Base-by-base conservation (phyloP, 129 eudicot genomes). In the Arctium minus region DNA sequence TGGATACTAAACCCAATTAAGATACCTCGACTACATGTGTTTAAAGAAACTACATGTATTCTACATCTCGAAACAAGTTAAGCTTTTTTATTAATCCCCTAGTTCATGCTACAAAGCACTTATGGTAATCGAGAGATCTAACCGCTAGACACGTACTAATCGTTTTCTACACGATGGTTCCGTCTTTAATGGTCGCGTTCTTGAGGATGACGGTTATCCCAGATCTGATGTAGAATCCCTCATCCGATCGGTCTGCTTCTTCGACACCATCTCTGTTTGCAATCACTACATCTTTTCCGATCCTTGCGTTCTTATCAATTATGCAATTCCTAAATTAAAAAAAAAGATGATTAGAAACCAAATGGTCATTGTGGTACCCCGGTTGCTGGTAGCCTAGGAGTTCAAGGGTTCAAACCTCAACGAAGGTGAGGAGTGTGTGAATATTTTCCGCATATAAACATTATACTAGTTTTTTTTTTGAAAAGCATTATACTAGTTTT, bases 291-390 rank as follows among this genome's bases (percentile, higher is more conserved):
- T 92, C 79, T 86, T 84, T 94, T 76, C 98, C 97, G 17, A 94
- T 94, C 89, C 85, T 92, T 17, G 98, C 95, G 32, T 94, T 94
- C 91, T 92, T 94, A 87, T 94, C 97, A 35, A 94, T 92, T 78
- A 94, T 94, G 88, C 98, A 94, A 65, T 94, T 94, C 89, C 98
- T 92, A 75, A 77, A 81, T 8, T 30, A 32, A 82, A 39, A 74
- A 44, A 12, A 60, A 7, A 65, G 4, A 31, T 1, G 3, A 33
- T 33, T 33, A 33, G 36, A 33, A 33, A 33, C 36, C 36, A 33
- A 33, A 33, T 33, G 36, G 36, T 33, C 36, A 33, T 7, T 1
- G 50, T 1, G 12, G 10, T 7, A 44, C 10, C 9, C 17, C 3
- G 17, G 60, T 48, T 50, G 13, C 1, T 5, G 5, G 18, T 13